Percentiles rank a stretch among this genome's conserved stretches.
Conservation (phyloP, 345 rosid species). For the Citrus glauca region DNA sequence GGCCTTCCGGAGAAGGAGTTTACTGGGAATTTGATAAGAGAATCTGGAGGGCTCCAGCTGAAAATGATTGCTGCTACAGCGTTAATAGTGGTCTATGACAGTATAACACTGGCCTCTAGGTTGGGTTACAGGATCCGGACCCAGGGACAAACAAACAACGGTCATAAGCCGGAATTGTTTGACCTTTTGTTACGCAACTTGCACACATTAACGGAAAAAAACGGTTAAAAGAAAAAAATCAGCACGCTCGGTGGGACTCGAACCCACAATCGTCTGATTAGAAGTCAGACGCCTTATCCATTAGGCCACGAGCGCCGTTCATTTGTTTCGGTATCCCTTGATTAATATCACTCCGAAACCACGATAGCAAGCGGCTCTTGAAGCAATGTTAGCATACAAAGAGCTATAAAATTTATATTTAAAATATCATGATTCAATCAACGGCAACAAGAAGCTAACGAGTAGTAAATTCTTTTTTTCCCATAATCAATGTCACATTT, state of each 20-base stretch:
- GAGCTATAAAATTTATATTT: no score
- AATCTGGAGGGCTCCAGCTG: neutral
- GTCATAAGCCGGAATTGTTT: neutral
- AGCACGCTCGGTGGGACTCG: conserved; percentile 78
- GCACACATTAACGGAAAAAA: no score
- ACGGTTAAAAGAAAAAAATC: no score
- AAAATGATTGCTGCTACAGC: neutral
- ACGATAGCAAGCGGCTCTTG: no score
- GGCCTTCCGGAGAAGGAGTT: neutral
- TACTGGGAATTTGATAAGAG: neutral
- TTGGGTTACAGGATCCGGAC: neutral
- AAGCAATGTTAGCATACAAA: no score
- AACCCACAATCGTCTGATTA: conserved; percentile 94
- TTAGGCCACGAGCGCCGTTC: conserved; percentile 62
- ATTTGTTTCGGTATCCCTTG: no score
- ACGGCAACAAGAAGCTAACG: no score
- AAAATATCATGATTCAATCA: no score
- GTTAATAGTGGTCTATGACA: neutral
- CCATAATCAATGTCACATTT: no score
- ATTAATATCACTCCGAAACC: no score
- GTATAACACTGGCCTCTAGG: neutral
- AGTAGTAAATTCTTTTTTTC: no score
- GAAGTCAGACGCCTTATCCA: conserved; percentile 92
- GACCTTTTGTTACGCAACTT: neutral
- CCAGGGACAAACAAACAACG: neutral